A percentile compares a stretch with the other conserved stretches of the same genome.
Evolutionary conservation across 1,284 basidiomycete genomes (phyloP).

Genomic region (Nidula niveotomentosa): DNA sequence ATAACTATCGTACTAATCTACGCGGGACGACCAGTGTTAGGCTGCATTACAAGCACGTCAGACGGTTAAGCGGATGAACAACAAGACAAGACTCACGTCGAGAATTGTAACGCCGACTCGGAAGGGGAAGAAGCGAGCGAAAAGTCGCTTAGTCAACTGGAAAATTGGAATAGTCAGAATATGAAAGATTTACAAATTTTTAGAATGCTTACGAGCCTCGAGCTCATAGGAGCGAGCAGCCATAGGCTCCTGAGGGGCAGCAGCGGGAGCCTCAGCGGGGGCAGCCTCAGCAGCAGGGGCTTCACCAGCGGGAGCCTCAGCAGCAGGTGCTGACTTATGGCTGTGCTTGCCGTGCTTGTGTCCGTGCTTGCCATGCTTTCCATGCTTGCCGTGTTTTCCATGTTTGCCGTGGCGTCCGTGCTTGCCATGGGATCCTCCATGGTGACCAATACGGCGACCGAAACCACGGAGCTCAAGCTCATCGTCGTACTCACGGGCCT

Average conservation of each 20-base stretch:
- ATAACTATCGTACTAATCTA: too few relatives aligned
- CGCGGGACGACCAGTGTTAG: too few relatives aligned
- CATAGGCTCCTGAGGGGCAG: background rate
- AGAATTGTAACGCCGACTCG: too few relatives aligned
- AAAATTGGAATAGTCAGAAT: too few relatives aligned
- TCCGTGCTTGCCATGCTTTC: slow-evolving; percentile 1
- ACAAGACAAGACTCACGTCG: too few relatives aligned
- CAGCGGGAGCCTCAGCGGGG: background rate
- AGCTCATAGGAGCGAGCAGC: background rate
- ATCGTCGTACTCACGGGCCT: background rate
- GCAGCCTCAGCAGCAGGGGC: background rate
- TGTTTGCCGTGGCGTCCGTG: background rate
- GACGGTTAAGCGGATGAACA: too few relatives aligned
- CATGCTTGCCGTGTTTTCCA: slow-evolving; percentile 2
- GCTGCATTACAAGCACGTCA: too few relatives aligned
- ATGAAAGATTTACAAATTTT: too few relatives aligned
- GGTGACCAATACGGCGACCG: too few relatives aligned
- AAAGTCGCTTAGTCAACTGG: too few relatives aligned
- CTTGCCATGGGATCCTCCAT: slow-evolving; percentile 1
- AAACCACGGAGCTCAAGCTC: too few relatives aligned
- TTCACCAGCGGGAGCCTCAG: background rate
- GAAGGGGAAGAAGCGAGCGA: background rate
- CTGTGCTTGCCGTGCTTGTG: slow-evolving; percentile 1
- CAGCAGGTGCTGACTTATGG: slow-evolving; percentile 3
- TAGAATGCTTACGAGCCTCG: too few relatives aligned